Conservation (phyloP, 164 flowering plant genomes). For the Annona cherimola region DNA sequence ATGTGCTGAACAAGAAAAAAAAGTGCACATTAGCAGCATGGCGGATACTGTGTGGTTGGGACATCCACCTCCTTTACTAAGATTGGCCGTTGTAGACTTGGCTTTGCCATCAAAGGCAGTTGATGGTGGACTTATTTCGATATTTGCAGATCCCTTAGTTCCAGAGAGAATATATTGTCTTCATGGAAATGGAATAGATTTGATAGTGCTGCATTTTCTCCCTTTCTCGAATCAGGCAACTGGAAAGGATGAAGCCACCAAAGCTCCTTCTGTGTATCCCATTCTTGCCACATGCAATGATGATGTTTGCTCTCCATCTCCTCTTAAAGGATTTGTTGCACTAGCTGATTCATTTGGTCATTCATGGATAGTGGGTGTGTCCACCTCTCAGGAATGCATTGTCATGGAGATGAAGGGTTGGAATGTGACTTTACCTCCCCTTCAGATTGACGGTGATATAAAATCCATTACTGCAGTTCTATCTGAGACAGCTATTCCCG, state of each 20-base stretch:
- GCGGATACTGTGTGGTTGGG: slow-evolving; percentile 64
- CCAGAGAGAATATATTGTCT: slow-evolving; percentile 72
- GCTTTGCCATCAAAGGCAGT: slow-evolving; percentile 50
- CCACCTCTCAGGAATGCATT: slow-evolving; percentile 55
- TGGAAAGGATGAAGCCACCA: slow-evolving; percentile 53
- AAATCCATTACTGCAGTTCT: slow-evolving; percentile 25
- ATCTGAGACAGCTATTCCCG: slow-evolving; percentile 35
- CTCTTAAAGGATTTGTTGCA: slow-evolving; percentile 63
- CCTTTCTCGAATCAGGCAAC: slow-evolving; percentile 74
- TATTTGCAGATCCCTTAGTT: slow-evolving; percentile 64
- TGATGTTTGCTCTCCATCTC: slow-evolving; percentile 33
- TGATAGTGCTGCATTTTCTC: slow-evolving; percentile 76
- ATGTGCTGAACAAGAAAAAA: slow-evolving; percentile 35
- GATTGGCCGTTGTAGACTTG: slow-evolving; percentile 82
- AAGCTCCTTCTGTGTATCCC: slow-evolving; percentile 71
- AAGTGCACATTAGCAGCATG: neutral
- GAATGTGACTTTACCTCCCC: slow-evolving; percentile 41
- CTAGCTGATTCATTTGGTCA: slow-evolving; percentile 77
- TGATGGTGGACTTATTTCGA: slow-evolving; percentile 30
- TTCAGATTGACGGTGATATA: slow-evolving; percentile 35
- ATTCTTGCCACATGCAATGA: slow-evolving; percentile 61
- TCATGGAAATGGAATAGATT: slow-evolving; percentile 85
- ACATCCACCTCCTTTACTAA: slow-evolving; percentile 72
- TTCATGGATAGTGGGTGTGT: slow-evolving; percentile 81
- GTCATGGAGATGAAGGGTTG: slow-evolving; percentile 74